A percentile compares a stretch with the other conserved stretches of the same genome.
Conservation (phyloP, 208 protist genomes). For the Leptomonas seymouri region DNA sequence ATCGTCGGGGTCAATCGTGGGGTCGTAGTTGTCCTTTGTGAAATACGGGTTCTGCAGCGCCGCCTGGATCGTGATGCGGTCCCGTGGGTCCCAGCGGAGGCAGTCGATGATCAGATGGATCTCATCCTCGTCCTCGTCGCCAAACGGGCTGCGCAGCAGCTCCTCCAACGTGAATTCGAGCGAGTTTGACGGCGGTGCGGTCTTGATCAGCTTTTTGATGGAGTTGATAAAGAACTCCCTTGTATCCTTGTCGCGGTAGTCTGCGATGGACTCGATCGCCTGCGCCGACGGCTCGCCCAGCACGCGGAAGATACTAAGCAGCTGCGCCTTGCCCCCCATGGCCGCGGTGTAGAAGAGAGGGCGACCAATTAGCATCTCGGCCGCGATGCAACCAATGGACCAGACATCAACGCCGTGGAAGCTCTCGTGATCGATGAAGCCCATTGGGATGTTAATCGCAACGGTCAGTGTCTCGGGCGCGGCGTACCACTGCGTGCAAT, state of each 20-base stretch:
- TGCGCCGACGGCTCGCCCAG: slow-evolving; percentile 71
- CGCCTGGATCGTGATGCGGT: slow-evolving; percentile 65
- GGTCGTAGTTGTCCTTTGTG: slow-evolving; percentile 65
- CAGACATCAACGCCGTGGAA: slow-evolving; percentile 90
- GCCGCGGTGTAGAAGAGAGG: slow-evolving; percentile 85
- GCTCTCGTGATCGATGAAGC: slow-evolving; percentile 73
- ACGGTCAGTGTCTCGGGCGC: slow-evolving; percentile 97
- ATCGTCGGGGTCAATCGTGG: slow-evolving; percentile 65
- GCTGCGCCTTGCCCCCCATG: slow-evolving; percentile 93
- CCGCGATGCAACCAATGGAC: slow-evolving; percentile 92
- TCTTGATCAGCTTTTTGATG: slow-evolving; percentile 38
- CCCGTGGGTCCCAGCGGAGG: slow-evolving; percentile 73
- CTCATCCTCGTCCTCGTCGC: slow-evolving; percentile 78
- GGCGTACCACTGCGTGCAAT: slow-evolving; percentile 96
- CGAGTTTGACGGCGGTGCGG: slow-evolving; percentile 10
- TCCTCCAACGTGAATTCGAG: slow-evolving; percentile 27
- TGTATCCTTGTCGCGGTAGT: slow-evolving; percentile 49
- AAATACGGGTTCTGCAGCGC: slow-evolving; percentile 88
- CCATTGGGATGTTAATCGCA: slow-evolving; percentile 59
- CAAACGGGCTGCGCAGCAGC: slow-evolving; percentile 59
- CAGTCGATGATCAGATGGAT: slow-evolving; percentile 66
- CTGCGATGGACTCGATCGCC: slow-evolving; percentile 78
- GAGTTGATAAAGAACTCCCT: slow-evolving; percentile 48
- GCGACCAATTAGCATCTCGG: slow-evolving; percentile 85
- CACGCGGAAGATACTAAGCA: slow-evolving; percentile 92